phyloP scores from a whole-genome alignment of 768 basidiomycete species.

The Lanmaoa pseudosensibilis region DNA sequence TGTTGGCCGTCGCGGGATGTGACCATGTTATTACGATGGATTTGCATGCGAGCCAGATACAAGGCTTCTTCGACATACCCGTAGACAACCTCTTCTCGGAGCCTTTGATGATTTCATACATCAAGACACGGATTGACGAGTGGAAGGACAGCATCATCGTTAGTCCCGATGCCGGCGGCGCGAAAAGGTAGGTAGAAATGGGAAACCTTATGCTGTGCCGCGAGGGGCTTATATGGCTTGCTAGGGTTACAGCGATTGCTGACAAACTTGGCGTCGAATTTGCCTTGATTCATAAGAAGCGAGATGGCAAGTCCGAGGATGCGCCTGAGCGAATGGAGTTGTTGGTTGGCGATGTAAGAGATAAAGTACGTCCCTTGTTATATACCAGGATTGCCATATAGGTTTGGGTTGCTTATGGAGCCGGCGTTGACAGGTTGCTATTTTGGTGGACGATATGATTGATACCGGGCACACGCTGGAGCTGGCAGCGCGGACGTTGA shows the following conservation, averaged over 20 bases:
- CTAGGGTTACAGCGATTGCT: slow-evolving; percentile 88
- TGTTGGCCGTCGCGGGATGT: slow-evolving; percentile 95
- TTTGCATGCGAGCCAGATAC: slow-evolving; percentile 95
- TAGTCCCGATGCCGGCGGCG: slow-evolving; percentile 96
- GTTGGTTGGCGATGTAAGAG: slow-evolving; percentile 90
- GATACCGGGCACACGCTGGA: slow-evolving; percentile 91
- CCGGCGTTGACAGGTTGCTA: slow-evolving; percentile 60
- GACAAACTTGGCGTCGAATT: slow-evolving; percentile 96
- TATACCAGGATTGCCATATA: not conserved
- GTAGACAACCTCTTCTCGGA: slow-evolving; percentile 98
- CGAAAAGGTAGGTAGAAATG: slow-evolving; percentile 76
- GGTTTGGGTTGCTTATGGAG: slow-evolving; percentile 10
- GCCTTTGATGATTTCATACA: slow-evolving; percentile 91
- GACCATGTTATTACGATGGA: slow-evolving; percentile 99
- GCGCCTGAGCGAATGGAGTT: slow-evolving; percentile 87
- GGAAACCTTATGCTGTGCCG: not conserved
- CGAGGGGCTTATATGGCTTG: slow-evolving; percentile 4
- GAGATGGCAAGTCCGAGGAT: slow-evolving; percentile 63
- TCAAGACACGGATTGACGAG: slow-evolving; percentile 80
- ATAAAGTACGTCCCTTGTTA: slow-evolving; percentile 55
- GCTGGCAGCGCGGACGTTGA: slow-evolving; percentile 80
- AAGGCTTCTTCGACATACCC: slow-evolving; percentile 98
- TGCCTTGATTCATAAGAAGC: slow-evolving; percentile 91
- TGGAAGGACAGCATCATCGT: slow-evolving; percentile 91
- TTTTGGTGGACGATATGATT: slow-evolving; percentile 98